Evolutionary conservation across 768 basidiomycete species (phyloP).

Genomic region (Tulasnella sp.): DNA sequence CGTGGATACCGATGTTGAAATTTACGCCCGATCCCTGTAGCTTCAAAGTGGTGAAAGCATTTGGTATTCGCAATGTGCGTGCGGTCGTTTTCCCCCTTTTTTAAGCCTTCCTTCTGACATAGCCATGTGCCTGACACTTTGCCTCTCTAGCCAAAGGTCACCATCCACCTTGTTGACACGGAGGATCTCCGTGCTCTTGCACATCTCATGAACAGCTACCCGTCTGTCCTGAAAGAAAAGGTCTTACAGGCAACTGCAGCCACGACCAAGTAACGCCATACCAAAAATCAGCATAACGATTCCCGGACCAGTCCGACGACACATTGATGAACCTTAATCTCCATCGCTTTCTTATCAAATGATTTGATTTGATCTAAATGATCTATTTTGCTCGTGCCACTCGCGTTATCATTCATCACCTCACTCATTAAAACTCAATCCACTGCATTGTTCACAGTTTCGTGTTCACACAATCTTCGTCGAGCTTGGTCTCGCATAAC

Average conservation of each 20-base stretch:
- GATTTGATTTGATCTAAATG: too few relatives aligned
- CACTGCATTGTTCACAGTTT: too few relatives aligned
- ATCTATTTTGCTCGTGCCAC: too few relatives aligned
- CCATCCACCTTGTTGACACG: constrained; percentile 69
- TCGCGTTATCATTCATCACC: too few relatives aligned
- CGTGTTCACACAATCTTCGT: too few relatives aligned
- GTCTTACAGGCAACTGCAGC: constrained; percentile 17
- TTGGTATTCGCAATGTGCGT: constrained; percentile 40
- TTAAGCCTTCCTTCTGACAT: neutral
- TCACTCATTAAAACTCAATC: too few relatives aligned
- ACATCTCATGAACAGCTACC: constrained; percentile 81
- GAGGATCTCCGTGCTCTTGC: constrained; percentile 77
- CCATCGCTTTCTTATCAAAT: too few relatives aligned
- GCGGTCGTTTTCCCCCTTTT: neutral
- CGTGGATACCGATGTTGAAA: constrained; percentile 22
- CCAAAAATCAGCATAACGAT: too few relatives aligned
- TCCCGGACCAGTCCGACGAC: too few relatives aligned
- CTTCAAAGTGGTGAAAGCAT: constrained; percentile 54
- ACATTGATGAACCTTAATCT: too few relatives aligned
- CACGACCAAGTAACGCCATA: constrained; percentile 12
- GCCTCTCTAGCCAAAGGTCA: constrained; percentile 62
- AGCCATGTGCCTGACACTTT: neutral
- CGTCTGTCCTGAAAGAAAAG: constrained; percentile 72
- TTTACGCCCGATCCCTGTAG: constrained; percentile 19
- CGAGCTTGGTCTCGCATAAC: too few relatives aligned